phyloP scores from a whole-genome alignment of 495 filamentous ascomycete species.

The Beverwykella pulmonaria region DNA sequence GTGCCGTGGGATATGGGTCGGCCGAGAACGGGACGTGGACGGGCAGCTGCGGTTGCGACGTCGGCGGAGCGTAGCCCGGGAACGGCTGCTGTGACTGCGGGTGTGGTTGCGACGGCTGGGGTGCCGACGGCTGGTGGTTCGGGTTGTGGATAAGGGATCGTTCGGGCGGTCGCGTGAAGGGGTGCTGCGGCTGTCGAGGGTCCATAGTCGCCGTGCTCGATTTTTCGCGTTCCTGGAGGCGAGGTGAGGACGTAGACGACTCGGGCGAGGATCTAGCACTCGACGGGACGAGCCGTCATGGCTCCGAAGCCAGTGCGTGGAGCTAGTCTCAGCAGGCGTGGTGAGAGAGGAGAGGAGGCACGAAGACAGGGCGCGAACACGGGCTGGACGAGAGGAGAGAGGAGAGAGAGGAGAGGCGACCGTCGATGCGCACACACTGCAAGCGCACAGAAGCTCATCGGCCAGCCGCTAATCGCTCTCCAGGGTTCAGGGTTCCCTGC shows the following conservation, averaged over 20 bases:
- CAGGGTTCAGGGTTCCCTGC: not conserved
- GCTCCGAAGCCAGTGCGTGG: not conserved
- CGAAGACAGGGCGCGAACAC: not conserved
- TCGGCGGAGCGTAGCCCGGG: constrained; percentile 31
- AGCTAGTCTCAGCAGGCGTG: not conserved
- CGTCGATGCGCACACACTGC: constrained; percentile 1
- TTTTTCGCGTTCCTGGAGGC: not conserved
- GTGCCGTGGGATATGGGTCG: constrained; percentile 45
- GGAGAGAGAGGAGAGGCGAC: not conserved
- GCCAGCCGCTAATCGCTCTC: not conserved
- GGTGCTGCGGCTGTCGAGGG: constrained; percentile 37
- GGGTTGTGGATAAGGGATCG: constrained; percentile 43
- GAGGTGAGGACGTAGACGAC: not conserved
- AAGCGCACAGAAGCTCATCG: not conserved
- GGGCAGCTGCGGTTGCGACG: constrained; percentile 43
- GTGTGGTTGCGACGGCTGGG: constrained; percentile 32
- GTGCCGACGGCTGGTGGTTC: constrained; percentile 36
- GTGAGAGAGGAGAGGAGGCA: not conserved
- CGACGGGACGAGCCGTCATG: constrained; percentile 8
- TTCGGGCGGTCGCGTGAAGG: constrained; percentile 40
- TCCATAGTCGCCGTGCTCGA: constrained; percentile 39
- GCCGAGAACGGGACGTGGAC: constrained; percentile 44
- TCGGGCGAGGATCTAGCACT: constrained; percentile 5
- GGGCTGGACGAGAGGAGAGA: not conserved
- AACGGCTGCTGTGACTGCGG: constrained; percentile 16